Conservation (phyloP, 2,329 filamentous ascomycete species). For the Aureobasidium sp. region DNA sequence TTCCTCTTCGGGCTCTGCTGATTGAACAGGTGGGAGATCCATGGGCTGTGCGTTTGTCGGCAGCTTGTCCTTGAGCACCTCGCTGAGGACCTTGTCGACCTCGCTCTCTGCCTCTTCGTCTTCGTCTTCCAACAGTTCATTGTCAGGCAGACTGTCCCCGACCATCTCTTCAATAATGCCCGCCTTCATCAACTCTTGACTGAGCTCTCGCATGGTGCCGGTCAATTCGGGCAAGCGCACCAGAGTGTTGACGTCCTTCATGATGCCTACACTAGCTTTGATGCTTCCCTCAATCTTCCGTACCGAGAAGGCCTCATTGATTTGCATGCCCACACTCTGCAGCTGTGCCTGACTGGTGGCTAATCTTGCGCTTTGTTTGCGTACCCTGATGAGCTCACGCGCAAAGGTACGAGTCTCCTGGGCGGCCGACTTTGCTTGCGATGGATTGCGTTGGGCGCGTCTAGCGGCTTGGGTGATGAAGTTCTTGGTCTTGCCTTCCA, state of each 20-base stretch:
- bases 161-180: constrained; percentile 98
- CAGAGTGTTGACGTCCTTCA: constrained; percentile 91
- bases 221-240: constrained; percentile 80
- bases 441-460: constrained; percentile 72
- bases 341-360: constrained; percentile 87
- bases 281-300: constrained; percentile 94
- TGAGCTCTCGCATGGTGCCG: constrained; percentile 81
- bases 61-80: constrained; percentile 78
- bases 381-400: constrained; percentile 73
- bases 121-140: constrained; percentile 62
- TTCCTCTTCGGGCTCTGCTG: constrained; percentile 63
- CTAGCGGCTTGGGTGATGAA: constrained; percentile 77
- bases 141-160: constrained; percentile 70
- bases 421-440: constrained; percentile 69
- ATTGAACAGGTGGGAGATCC: constrained; percentile 44
- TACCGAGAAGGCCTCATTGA: constrained; percentile 91
- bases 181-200: constrained; percentile 82
- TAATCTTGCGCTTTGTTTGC: constrained; percentile 67
- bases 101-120: constrained; percentile 73
- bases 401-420: constrained; percentile 84
- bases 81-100: constrained; percentile 86
- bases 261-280: constrained; percentile 77
- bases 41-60: constrained; percentile 51
- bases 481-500: constrained; percentile 77
- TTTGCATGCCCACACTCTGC: constrained; percentile 91